phyloP scores from a whole-genome alignment of 495 filamentous ascomycete genomes.

The Bacidia gigantensis region DNA sequence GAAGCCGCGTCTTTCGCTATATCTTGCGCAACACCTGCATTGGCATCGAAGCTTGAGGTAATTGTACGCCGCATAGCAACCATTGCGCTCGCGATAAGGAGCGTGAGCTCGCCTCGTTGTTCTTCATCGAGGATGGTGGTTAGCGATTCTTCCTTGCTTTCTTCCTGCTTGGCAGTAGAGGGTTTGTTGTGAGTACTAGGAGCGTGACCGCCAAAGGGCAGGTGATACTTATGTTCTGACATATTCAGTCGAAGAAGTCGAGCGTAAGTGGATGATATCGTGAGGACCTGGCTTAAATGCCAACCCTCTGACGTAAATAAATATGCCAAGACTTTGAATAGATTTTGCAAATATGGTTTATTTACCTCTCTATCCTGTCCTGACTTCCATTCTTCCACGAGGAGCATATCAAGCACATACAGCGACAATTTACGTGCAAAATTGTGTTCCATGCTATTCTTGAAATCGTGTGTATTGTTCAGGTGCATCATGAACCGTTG shows the following conservation, averaged over 20 bases:
- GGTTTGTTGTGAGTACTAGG: not conserved
- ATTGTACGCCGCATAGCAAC: slow-evolving; percentile 33
- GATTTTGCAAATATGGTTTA: too few relatives aligned
- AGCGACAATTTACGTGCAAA: too few relatives aligned
- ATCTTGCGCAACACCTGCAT: slow-evolving; percentile 6
- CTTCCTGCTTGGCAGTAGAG: not conserved
- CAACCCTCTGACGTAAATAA: too few relatives aligned
- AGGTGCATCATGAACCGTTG: too few relatives aligned
- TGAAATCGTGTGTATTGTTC: too few relatives aligned
- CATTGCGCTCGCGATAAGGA: slow-evolving; percentile 31
- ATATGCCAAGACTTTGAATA: too few relatives aligned
- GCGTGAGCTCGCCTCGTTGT: slow-evolving; percentile 35
- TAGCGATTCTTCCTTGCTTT: slow-evolving; percentile 22
- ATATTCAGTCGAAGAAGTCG: not conserved
- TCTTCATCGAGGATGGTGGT: slow-evolving; percentile 36
- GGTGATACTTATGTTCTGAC: not conserved
- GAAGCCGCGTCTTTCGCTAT: slow-evolving; percentile 1
- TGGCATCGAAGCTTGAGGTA: slow-evolving; percentile 28
- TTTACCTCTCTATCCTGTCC: too few relatives aligned
- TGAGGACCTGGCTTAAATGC: too few relatives aligned
- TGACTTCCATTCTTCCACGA: too few relatives aligned
- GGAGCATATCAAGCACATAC: too few relatives aligned
- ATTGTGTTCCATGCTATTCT: too few relatives aligned
- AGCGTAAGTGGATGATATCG: too few relatives aligned
- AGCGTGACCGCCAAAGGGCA: not conserved